Conservation (phyloP, 768 basidiomycete species). For the Lyophyllum atratum region DNA sequence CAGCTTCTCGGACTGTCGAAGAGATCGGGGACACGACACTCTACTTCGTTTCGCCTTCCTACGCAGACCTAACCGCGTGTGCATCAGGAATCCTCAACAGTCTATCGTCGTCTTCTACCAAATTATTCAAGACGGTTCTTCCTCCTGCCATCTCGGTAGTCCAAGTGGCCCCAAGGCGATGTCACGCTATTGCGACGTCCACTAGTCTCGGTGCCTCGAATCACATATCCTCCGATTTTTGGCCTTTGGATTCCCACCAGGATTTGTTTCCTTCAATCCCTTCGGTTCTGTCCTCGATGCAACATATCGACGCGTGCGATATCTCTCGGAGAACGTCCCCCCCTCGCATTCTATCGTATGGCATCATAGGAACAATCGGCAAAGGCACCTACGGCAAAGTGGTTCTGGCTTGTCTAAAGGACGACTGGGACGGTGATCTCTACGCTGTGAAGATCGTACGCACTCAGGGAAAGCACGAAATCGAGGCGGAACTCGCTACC, state of each 20-base stretch:
- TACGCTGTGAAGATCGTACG: conserved; percentile 26
- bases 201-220: not conserved
- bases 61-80: conserved; percentile 11
- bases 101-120: not conserved
- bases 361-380: conserved; percentile 20
- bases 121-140: not conserved
- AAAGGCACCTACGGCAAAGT: conserved; percentile 28
- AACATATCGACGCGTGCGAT: not conserved
- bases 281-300: not conserved
- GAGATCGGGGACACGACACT: conserved; percentile 12
- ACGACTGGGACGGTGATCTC: conserved; percentile 5
- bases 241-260: not conserved
- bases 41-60: conserved; percentile 3
- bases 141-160: not conserved
- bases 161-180: not conserved
- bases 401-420: conserved; percentile 18
- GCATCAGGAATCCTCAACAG: conserved; percentile 2
- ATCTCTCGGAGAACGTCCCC: not conserved
- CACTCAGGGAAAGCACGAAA: conserved; percentile 10
- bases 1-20: not conserved
- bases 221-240: not conserved
- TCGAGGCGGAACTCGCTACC: conserved; percentile 19
- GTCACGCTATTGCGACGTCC: not conserved
- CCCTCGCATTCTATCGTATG: conserved; percentile 9
- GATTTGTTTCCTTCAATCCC: conserved; percentile 1